phyloP scores from a whole-genome alignment of 257 asterid genomes.

The Avicennia marina region DNA sequence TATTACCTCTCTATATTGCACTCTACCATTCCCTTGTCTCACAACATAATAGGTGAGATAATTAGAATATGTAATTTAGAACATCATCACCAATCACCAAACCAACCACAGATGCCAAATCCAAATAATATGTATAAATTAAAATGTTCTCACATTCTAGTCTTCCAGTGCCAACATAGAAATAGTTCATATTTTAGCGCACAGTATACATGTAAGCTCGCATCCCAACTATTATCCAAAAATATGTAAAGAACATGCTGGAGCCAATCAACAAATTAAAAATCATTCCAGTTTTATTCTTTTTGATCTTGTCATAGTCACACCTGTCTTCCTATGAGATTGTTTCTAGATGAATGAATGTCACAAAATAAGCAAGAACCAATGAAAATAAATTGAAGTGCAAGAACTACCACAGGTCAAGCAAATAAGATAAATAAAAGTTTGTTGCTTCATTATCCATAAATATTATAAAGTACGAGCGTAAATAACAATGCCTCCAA shows the following conservation, averaged over 20 bases:
- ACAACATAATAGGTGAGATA: not conserved
- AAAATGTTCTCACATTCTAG: not conserved
- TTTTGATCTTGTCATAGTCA: not conserved
- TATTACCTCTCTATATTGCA: not conserved
- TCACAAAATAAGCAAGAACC: not conserved
- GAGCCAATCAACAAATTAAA: not conserved
- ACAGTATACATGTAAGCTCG: not conserved
- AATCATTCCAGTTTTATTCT: not conserved
- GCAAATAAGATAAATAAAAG: not conserved
- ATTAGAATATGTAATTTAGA: not conserved
- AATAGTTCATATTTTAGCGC: not conserved
- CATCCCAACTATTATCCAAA: not conserved
- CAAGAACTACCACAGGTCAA: slow-evolving; percentile 5
- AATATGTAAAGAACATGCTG: not conserved
- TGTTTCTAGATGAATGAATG: not conserved
- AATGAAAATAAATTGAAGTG: not conserved
- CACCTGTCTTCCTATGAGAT: not conserved
- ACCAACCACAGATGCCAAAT: not conserved
- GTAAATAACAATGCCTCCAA: not conserved
- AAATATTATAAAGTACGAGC: not conserved
- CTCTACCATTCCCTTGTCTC: not conserved
- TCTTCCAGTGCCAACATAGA: not conserved
- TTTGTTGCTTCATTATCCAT: not conserved
- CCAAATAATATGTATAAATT: slow-evolving; percentile 2
- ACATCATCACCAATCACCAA: not conserved